These are phyloP conservation scores for Monosporascus sp. DNA, from an alignment of 2,329 filamentous ascomycete species.

Conservation along the genomic window DNA sequence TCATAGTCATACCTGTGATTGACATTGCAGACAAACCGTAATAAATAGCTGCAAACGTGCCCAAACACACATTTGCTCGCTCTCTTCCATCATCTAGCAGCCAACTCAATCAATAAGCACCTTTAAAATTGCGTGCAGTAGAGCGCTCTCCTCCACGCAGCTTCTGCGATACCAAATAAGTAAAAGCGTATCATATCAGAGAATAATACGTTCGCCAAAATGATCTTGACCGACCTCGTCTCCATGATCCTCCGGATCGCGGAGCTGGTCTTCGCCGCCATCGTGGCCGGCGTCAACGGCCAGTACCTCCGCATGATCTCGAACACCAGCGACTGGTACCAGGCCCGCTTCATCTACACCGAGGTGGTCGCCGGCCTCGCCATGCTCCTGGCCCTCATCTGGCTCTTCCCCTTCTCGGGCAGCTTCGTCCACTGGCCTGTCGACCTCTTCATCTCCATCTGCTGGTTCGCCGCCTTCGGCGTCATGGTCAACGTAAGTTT, in stretches of 20 bases:
- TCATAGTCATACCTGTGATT: not conserved
- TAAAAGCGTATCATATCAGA: not conserved
- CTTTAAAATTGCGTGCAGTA: not conserved
- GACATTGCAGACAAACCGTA: not conserved
- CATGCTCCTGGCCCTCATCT: conserved; percentile 63
- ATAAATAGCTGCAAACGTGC: not conserved
- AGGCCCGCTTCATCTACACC: conserved; percentile 68
- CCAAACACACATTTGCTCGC: not conserved
- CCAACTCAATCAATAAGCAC: too few species aligned
- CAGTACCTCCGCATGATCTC: conserved; percentile 52
- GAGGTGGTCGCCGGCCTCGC: conserved; percentile 65
- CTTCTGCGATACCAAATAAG: not conserved
- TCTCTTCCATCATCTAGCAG: not conserved
- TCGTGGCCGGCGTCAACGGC: conserved; percentile 66
- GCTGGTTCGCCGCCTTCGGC: conserved; percentile 67
- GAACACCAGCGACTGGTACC: conserved; percentile 43
- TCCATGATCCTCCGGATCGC: conserved; percentile 54
- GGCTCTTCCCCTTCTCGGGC: conserved; percentile 64
- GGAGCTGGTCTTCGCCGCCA: conserved; percentile 65
- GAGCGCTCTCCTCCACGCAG: not conserved
- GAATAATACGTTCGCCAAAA: conserved; percentile 22
- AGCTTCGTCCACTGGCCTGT: conserved; percentile 66
- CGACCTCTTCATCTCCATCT: conserved; percentile 62
- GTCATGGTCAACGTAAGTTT: conserved; percentile 55
- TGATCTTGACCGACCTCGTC: conserved; percentile 48